Evolutionary conservation across 2,329 filamentous ascomycete genomes (phyloP).

Genomic region (Eutypa lata): DNA sequence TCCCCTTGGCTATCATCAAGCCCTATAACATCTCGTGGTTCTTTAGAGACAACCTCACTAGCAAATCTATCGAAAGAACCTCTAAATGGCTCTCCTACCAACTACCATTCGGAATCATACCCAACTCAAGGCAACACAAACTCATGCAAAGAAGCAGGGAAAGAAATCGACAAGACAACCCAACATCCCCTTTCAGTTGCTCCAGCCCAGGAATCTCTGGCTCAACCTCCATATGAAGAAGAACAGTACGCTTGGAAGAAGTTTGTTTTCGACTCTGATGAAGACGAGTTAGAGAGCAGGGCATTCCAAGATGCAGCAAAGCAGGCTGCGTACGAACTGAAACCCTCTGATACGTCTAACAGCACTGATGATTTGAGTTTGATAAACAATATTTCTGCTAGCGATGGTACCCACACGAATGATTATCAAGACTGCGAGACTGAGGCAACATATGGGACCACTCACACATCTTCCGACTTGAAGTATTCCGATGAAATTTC

Average conservation of each 20-base stretch:
- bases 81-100: neutral
- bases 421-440: conserved; percentile 2
- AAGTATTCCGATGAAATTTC: neutral
- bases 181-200: neutral
- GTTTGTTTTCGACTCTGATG: conserved; percentile 22
- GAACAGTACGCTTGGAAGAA: conserved; percentile 27
- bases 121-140: neutral
- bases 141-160: neutral
- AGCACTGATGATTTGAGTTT: neutral
- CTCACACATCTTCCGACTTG: neutral
- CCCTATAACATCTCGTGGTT: neutral
- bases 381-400: neutral
- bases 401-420: neutral
- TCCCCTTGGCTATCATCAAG: neutral
- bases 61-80: neutral
- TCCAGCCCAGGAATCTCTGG: neutral
- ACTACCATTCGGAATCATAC: neutral
- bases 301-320: conserved; percentile 23
- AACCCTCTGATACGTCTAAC: conserved; percentile 17
- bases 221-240: neutral
- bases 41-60: neutral
- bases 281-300: conserved; percentile 17
- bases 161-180: neutral
- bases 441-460: conserved; percentile 8
- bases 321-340: conserved; percentile 22